phyloP scores from a whole-genome alignment of 345 rosid species.

The Gossypioides kirkii region DNA sequence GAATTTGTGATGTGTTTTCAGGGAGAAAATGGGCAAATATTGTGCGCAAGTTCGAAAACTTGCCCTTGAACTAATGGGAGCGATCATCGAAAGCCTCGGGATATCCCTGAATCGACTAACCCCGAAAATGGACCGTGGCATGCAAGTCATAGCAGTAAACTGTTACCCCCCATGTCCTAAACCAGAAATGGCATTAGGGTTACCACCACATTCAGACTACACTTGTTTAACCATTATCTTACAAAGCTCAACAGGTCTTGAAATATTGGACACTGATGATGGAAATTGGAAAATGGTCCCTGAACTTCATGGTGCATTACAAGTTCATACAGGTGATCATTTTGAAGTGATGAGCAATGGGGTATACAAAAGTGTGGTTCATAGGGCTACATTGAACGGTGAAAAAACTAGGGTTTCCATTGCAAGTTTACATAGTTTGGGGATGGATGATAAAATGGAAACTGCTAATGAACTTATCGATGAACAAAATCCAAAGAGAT shows the following conservation, averaged over 20 bases:
- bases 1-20: constrained; percentile 7
- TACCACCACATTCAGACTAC: constrained; percentile 68
- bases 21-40: constrained; percentile 56
- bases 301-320: constrained; percentile 41
- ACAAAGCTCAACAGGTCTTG: constrained; percentile 52
- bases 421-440: constrained; percentile 64
- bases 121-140: constrained; percentile 41
- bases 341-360: constrained; percentile 72
- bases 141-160: constrained; percentile 56
- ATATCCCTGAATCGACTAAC: constrained; percentile 37
- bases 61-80: constrained; percentile 40
- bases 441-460: constrained; percentile 55
- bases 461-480: constrained; percentile 49
- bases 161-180: constrained; percentile 60
- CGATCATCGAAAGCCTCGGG: constrained; percentile 49
- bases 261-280: constrained; percentile 34
- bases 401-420: constrained; percentile 45
- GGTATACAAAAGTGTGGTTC: constrained; percentile 46
- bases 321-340: constrained; percentile 72
- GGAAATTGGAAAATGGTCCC: constrained; percentile 47
- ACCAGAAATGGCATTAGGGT: constrained; percentile 39
- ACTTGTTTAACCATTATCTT: constrained; percentile 51
- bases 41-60: constrained; percentile 34
- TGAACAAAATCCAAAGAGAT: constrained; percentile 35
- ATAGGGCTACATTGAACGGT: constrained; percentile 39